Percentiles rank a stretch among this genome's conserved stretches.
Conservation (phyloP, 169 alveolate genomes). For the Plasmodium blacklocki region DNA sequence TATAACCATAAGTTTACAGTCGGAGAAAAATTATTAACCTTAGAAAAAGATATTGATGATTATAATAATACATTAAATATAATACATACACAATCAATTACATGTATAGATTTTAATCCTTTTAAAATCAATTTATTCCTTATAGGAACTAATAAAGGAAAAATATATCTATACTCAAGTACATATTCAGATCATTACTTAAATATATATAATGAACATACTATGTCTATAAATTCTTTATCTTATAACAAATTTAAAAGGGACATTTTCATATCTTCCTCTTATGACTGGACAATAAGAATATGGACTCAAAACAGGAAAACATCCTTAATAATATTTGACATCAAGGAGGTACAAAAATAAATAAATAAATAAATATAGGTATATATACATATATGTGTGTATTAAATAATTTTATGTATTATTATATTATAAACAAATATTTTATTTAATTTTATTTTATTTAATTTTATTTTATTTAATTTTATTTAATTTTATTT, state of each 20-base stretch:
- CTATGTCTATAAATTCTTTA: slow-evolving; percentile 51
- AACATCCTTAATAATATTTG: slow-evolving; percentile 25
- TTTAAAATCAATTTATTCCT: slow-evolving; percentile 51
- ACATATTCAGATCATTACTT: slow-evolving; percentile 63
- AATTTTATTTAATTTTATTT: no score
- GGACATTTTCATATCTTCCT: slow-evolving; percentile 48
- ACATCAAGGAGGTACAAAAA: slow-evolving; percentile 53
- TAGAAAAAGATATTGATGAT: slow-evolving; percentile 43
- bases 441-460: no score
- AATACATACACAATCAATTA: slow-evolving; percentile 66
- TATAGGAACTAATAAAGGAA: slow-evolving; percentile 68
- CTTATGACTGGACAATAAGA: slow-evolving; percentile 75
- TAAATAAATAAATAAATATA: not conserved
- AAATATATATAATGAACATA: slow-evolving; percentile 38
- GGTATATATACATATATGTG: not conserved
- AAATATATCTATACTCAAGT: slow-evolving; percentile 62
- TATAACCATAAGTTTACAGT: slow-evolving; percentile 70
- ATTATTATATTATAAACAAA: no score
- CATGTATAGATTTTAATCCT: slow-evolving; percentile 74
- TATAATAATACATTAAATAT: slow-evolving; percentile 13
- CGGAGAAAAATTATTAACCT: slow-evolving; percentile 60
- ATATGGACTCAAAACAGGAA: slow-evolving; percentile 49
- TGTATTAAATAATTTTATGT: no score
- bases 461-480: no score
- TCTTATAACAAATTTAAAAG: slow-evolving; percentile 38